Evolutionary conservation across 2,329 filamentous ascomycete species (phyloP), one percentile per base, ranked within the genome.

Genomic region (Cryoendolithus antarcticus): DNA sequence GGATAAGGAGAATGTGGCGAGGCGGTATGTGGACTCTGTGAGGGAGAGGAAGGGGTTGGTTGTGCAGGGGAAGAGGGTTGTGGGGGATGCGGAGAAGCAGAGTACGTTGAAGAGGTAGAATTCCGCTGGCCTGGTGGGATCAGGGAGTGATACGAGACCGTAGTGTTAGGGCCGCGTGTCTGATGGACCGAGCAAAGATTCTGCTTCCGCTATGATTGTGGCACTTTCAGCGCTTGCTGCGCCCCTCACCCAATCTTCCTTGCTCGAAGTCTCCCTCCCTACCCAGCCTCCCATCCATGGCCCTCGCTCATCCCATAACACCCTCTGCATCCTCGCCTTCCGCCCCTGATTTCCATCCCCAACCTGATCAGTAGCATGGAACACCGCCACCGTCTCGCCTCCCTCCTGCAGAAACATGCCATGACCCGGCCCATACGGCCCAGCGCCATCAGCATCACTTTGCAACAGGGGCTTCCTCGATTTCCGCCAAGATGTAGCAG

Each of bases 1-100:
- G 3, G 91, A 98, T 64, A 75, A 75, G 56, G 91, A 96, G 70
- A 96, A 95, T 63, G 84, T 96, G 37, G 91, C 91, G 15, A 94
- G 93, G 74, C 68, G 83, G 57, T 96, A 96, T 67, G 88, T 98
- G 74, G 91, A 98, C 64, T 69, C 74, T 30, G 89, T 98, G 31
- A 70, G 91, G 55, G 72, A 70, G 57, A 72, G 86, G 61, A 98
- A 98, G 74, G 91, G 91, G 0, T 56, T 98, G 62, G 64, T 93
- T 50, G 80, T 98, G 3, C 78, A 80, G 65, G 75, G 69, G 60
- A 76, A 68, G 34, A 27, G 24, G 7, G 57, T 69, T 33, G 80
- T 86, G 32, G 80, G 78, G 45, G 84, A 91, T 68, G 91, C 86
- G 1, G 88, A 95, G 74, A 98, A 98, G 74, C 89, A 81, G 66